Evolutionary conservation across 768 basidiomycete genomes (phyloP).

Genomic region (Suillus placidus): DNA sequence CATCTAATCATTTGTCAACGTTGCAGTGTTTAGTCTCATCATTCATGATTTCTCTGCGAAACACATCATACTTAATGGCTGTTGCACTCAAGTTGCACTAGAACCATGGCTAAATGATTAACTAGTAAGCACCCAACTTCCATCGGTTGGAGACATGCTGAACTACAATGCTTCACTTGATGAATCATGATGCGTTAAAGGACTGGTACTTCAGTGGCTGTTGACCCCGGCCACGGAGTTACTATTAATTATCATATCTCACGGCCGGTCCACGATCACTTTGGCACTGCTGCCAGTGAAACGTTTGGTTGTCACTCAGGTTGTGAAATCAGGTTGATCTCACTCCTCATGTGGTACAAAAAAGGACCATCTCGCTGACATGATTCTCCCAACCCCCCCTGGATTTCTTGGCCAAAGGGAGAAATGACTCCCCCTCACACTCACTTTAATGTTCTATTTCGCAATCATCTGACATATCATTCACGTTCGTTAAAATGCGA

Average conservation of each 20-base stretch:
- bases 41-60: background rate
- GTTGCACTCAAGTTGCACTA: background rate
- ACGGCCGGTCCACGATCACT: background rate
- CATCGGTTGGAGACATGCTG: no score
- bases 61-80: background rate
- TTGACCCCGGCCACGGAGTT: no score
- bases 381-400: background rate
- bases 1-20: background rate
- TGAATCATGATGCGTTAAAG: background rate
- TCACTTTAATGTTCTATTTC: background rate
- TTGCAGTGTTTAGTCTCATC: background rate
- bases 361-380: no score
- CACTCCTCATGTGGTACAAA: background rate
- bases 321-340: background rate
- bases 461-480: background rate
- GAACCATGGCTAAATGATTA: background rate
- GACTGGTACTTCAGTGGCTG: background rate
- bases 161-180: background rate
- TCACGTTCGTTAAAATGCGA: background rate
- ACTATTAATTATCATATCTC: background rate
- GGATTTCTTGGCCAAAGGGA: background rate
- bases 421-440: slow-evolving; percentile 1
- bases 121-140: background rate
- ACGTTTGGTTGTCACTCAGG: background rate
- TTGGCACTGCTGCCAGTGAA: background rate